phyloP scores from a whole-genome alignment of 768 basidiomycete species.

The Favolaschia claudopus region DNA sequence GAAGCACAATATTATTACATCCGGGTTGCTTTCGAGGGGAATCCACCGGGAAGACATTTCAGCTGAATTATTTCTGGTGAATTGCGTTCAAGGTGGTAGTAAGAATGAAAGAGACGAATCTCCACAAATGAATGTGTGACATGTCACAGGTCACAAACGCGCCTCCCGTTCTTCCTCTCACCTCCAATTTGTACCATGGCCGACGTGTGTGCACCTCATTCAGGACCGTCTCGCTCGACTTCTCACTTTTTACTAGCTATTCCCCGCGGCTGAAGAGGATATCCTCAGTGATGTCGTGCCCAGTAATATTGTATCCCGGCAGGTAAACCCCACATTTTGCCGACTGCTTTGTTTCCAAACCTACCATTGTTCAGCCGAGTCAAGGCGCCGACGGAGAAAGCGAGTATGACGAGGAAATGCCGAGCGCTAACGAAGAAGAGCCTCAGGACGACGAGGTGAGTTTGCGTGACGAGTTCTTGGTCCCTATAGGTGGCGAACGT shows the following conservation, averaged over 20 bases:
- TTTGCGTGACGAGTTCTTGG: neutral
- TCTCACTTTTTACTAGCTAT: neutral
- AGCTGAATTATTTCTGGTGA: no score
- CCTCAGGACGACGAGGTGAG: constrained; percentile 46
- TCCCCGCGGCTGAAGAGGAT: constrained; percentile 70
- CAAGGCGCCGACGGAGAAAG: constrained; percentile 79
- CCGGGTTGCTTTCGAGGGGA: constrained; percentile 80
- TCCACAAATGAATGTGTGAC: no score
- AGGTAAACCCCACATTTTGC: constrained; percentile 51
- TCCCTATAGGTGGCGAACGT: constrained; percentile 7
- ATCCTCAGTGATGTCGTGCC: constrained; percentile 91
- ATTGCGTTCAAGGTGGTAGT: no score
- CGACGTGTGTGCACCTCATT: neutral
- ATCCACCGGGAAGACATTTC: constrained; percentile 65
- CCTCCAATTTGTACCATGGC: neutral
- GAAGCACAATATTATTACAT: constrained; percentile 33
- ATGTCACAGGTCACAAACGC: no score
- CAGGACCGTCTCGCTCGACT: neutral
- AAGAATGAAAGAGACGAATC: no score
- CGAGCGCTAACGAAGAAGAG: constrained; percentile 65
- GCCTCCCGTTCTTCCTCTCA: neutral
- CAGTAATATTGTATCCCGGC: constrained; percentile 89
- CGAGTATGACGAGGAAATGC: constrained; percentile 65
- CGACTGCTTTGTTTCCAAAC: neutral
- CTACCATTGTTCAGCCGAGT: constrained; percentile 51